Conservation (phyloP, 768 basidiomycete genomes). For the Hericium erinaceus region DNA sequence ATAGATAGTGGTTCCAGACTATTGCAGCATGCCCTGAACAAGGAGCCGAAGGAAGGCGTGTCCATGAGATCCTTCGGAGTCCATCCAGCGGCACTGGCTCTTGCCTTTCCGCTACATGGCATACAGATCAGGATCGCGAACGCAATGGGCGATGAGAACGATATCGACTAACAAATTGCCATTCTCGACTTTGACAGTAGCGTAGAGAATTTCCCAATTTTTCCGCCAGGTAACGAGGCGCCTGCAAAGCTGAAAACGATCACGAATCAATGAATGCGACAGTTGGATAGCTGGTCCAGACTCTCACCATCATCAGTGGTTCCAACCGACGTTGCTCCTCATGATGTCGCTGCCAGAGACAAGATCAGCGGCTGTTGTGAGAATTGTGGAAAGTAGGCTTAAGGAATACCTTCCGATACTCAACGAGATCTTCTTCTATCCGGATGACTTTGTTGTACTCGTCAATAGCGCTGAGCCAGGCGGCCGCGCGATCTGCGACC, state of each 20-base stretch:
- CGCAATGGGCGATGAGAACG: neutral
- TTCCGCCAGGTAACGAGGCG: neutral
- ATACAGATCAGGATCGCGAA: neutral
- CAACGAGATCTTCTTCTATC: neutral
- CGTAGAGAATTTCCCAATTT: neutral
- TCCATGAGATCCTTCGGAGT: neutral
- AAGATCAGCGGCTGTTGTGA: no score
- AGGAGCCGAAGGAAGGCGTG: neutral
- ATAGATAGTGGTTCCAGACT: constrained; percentile 20
- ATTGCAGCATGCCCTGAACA: neutral
- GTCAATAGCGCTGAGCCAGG: neutral
- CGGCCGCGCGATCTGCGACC: neutral
- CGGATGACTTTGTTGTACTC: neutral
- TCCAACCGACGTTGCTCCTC: no score
- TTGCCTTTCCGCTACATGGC: neutral
- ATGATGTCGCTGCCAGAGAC: no score
- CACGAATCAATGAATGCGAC: no score
- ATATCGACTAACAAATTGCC: neutral
- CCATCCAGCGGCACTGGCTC: neutral
- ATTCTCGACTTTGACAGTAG: neutral
- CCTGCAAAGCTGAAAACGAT: neutral
- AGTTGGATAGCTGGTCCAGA: no score
- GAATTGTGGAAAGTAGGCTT: no score
- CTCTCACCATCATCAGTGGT: no score
- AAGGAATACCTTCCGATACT: neutral